Evolutionary conservation across 2,329 filamentous ascomycete species (phyloP).

Genomic region (Cladosporium austrohemisphaericum): DNA sequence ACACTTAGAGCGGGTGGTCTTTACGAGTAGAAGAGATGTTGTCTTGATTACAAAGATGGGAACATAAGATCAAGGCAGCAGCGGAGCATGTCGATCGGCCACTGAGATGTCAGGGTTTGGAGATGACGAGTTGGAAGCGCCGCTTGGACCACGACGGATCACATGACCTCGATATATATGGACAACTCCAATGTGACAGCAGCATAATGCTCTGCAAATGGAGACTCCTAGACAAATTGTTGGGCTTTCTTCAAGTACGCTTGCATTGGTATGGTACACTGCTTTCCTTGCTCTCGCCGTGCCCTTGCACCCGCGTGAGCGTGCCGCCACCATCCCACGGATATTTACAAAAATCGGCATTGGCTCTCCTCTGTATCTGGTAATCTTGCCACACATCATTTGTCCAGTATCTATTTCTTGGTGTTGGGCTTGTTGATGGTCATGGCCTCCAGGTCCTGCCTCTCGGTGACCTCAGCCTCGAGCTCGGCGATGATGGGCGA

Average conservation of each 20-base stretch:
- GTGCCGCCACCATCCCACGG: slow-evolving; percentile 12
- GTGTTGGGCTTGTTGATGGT: slow-evolving; percentile 48
- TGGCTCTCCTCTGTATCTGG: not conserved
- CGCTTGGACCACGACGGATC: not conserved
- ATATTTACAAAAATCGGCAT: slow-evolving; percentile 15
- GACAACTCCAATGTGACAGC: not conserved
- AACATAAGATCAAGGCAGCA: not conserved
- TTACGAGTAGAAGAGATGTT: not conserved
- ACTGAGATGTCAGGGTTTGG: slow-evolving; percentile 2
- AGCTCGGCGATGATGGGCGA: slow-evolving; percentile 65
- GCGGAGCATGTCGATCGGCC: slow-evolving; percentile 8
- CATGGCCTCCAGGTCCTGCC: slow-evolving; percentile 65
- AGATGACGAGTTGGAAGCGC: slow-evolving; percentile 1
- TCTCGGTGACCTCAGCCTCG: slow-evolving; percentile 63
- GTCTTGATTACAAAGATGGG: not conserved
- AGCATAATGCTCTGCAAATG: not conserved
- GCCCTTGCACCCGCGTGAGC: not conserved
- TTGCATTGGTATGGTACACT: slow-evolving; percentile 15
- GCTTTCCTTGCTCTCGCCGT: slow-evolving; percentile 3
- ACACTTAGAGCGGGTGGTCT: no score
- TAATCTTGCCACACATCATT: not conserved
- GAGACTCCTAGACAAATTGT: no score
- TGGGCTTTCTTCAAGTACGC: slow-evolving; percentile 9
- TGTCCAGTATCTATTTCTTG: slow-evolving; percentile 10
- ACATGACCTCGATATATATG: slow-evolving; percentile 5